A percentile compares a stretch with the other conserved stretches of the same genome.
phyloP scores from a whole-genome alignment of 1,284 basidiomycete genomes.

The Microbotryomycetes sp. region DNA sequence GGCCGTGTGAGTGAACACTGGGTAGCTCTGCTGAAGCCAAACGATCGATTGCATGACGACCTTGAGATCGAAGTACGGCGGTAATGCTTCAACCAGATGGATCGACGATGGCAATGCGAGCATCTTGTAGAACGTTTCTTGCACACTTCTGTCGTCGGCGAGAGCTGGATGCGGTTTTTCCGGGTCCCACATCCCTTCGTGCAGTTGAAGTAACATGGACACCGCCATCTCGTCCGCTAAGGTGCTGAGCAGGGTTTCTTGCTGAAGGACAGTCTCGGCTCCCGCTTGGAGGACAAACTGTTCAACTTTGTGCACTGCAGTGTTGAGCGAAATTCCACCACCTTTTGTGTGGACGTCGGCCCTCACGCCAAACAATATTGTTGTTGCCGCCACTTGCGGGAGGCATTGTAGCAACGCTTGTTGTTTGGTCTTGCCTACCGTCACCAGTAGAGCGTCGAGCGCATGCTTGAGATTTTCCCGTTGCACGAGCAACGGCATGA shows the following conservation, averaged over 20 bases:
- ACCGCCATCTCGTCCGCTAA: constrained; percentile 31
- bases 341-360: constrained; percentile 22
- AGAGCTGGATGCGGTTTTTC: not conserved
- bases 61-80: constrained; percentile 35
- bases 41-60: constrained; percentile 47
- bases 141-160: not conserved
- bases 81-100: constrained; percentile 6
- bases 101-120: not conserved
- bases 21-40: constrained; percentile 7
- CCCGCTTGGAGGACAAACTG: constrained; percentile 7
- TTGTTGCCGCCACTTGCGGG: constrained; percentile 60
- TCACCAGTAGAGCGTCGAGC: constrained; percentile 51
- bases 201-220: constrained; percentile 30
- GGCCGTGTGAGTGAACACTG: constrained; percentile 10
- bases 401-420: constrained; percentile 62
- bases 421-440: constrained; percentile 50
- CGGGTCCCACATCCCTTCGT: constrained; percentile 6
- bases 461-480: constrained; percentile 9
- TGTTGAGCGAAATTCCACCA: too few relatives aligned
- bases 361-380: constrained; percentile 46
- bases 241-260: constrained; percentile 19
- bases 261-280: constrained; percentile 12
- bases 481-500: constrained; percentile 20
- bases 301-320: constrained; percentile 2
- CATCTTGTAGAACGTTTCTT: constrained; percentile 7